These are phyloP conservation scores for Furcasterigmium furcatum DNA, from an alignment of 2,329 filamentous ascomycete genomes.

Conservation along the genomic window DNA sequence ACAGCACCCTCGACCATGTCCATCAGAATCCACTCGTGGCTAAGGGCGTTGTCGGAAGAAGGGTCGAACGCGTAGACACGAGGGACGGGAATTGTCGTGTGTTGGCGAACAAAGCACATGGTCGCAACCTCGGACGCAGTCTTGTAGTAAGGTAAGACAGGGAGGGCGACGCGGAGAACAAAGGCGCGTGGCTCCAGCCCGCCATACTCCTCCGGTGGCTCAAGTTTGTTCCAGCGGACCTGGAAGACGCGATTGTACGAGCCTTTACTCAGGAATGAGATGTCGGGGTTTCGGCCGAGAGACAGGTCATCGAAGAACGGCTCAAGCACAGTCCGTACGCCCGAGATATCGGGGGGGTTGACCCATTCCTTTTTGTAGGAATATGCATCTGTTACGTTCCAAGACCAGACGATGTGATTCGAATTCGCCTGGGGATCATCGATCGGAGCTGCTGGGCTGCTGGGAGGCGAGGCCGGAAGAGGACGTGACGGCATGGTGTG, in stretches of 20 bases:
- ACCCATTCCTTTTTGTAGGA: neutral
- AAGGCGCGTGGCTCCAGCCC: neutral
- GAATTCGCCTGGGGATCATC: neutral
- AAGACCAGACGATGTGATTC: neutral
- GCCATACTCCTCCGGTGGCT: neutral
- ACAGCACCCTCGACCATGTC: conserved; percentile 20
- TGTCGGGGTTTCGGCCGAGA: neutral
- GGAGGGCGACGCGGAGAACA: conserved; percentile 30
- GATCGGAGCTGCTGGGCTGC: no score
- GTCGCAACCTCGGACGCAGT: conserved; percentile 34
- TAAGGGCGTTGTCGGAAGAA: conserved; percentile 26
- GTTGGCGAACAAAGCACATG: conserved; percentile 23
- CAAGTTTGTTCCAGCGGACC: neutral
- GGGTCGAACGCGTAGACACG: conserved; percentile 27
- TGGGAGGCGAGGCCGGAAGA: no score
- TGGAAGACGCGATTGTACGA: neutral
- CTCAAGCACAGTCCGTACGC: neutral
- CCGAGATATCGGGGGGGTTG: neutral
- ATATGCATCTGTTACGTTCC: neutral
- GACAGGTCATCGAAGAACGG: neutral
- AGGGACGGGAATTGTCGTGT: conserved; percentile 28
- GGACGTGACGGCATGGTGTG: no score
- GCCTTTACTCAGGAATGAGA: neutral
- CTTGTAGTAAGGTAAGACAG: conserved; percentile 30
- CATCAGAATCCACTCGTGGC: conserved; percentile 38